Base-by-base conservation (phyloP, 345 rosid species). In the Populus deltoides region DNA sequence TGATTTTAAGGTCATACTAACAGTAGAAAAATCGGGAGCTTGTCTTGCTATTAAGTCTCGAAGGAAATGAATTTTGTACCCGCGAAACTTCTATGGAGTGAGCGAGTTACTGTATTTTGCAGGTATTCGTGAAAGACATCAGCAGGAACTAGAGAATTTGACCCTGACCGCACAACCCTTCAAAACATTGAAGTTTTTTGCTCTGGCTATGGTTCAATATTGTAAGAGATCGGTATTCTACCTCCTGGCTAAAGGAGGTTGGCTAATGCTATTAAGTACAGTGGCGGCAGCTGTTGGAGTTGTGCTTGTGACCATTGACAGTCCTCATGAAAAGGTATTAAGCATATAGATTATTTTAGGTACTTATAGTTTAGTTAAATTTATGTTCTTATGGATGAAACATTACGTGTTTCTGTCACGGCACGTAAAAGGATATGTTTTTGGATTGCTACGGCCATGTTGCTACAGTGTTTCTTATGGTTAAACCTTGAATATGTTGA, bases 251-350 rank as follows among this genome's bases (percentile, higher is more conserved):
- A 93, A 86, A 76, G 98, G 94, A 70, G 92, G 91, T 33, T 92
- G 90, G 92, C 84, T 91, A 77, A 72, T 91, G 87, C 91, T 90
- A 67, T 35, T 87, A 73, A 87, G 88, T 68, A 69, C 86, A 77
- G 70, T 82, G 72, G 63, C 87, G 15, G 85, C 72, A 43, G 86
- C 83, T 6, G 16, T 80, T 77, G 86, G 81, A 77, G 72, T 92
- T 83, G 79, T 92, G 70, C 93, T 94, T 72, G 85, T 89, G 66
- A 89, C 94, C 31, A 75, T 91, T 68, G 99, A 94, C 75, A 97
- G 92, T 27, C 93, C 94, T 85, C 94, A 89, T 86, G 98, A 90
- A 78, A 92, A 92, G 97, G 98, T 94, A 86, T 45, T 81, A 2
- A 27, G 27, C 24, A 35, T 69, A 16, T 71, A 24, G 24, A 74